Conservation (phyloP, 805 yeast species). For the Lachancea cidri region DNA sequence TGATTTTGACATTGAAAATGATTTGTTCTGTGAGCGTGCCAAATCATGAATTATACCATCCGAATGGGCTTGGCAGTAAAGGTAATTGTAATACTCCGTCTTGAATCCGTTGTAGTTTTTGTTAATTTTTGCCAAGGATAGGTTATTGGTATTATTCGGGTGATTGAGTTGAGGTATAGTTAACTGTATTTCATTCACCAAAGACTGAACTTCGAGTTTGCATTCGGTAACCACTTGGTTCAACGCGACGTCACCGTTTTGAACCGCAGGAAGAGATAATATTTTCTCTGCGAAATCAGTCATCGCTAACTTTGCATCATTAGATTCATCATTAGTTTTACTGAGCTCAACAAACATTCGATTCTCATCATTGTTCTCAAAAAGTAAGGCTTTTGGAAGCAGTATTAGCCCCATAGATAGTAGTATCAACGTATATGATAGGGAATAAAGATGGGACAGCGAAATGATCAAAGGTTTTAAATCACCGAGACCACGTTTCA, state of each 20-base stretch:
- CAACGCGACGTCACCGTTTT: slow-evolving; percentile 21
- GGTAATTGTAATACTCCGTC: slow-evolving; percentile 27
- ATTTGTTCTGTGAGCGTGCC: slow-evolving; percentile 21
- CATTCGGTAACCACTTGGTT: slow-evolving; percentile 24
- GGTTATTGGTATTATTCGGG: slow-evolving; percentile 6
- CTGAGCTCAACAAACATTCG: slow-evolving; percentile 27
- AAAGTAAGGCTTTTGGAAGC: slow-evolving; percentile 24
- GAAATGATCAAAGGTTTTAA: slow-evolving; percentile 30
- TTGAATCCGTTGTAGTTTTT: slow-evolving; percentile 25
- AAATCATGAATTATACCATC: slow-evolving; percentile 25
- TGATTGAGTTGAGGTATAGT: slow-evolving; percentile 6
- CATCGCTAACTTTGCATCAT: slow-evolving; percentile 25
- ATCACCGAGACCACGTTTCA: slow-evolving; percentile 23
- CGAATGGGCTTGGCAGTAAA: slow-evolving; percentile 24
- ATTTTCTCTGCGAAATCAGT: slow-evolving; percentile 25
- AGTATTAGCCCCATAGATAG: slow-evolving; percentile 27
- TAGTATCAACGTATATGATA: slow-evolving; percentile 26
- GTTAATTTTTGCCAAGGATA: slow-evolving; percentile 22
- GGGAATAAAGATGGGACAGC: slow-evolving; percentile 29
- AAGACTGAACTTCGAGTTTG: slow-evolving; percentile 24
- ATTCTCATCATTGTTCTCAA: slow-evolving; percentile 16
- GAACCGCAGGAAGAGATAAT: slow-evolving; percentile 15
- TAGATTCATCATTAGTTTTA: slow-evolving; percentile 30
- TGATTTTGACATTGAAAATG: slow-evolving; percentile 11
- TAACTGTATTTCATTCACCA: slow-evolving; percentile 16